Conservation (phyloP, 2,329 filamentous ascomycete species). For the Fusarium redolens region DNA sequence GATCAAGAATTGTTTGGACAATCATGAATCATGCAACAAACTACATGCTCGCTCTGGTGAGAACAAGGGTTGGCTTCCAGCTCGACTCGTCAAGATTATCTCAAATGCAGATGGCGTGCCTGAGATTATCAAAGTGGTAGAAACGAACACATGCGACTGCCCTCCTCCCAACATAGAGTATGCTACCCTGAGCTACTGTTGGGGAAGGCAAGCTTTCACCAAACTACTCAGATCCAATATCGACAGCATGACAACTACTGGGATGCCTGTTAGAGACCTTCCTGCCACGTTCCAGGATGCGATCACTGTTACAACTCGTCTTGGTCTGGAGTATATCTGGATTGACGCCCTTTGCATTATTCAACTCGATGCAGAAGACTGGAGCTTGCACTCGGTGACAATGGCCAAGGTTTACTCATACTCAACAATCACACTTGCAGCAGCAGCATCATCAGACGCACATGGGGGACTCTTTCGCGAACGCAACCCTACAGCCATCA, state of each 20-base stretch:
- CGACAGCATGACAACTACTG: not conserved
- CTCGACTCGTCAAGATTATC: not conserved
- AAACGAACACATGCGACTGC: rapidly evolving
- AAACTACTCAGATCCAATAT: slow-evolving; percentile 1
- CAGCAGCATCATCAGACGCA: not conserved
- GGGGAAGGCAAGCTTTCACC: not conserved
- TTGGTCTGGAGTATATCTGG: not conserved
- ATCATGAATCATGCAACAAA: not conserved
- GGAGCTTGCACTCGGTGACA: not conserved
- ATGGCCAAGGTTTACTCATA: slow-evolving; percentile 6
- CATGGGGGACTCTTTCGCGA: not conserved
- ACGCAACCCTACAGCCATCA: not conserved
- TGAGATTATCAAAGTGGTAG: not conserved
- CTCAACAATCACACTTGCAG: not conserved
- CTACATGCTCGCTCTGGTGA: not conserved
- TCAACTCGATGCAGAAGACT: not conserved
- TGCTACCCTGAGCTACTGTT: slow-evolving; percentile 1
- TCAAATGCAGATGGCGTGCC: not conserved
- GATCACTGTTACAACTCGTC: not conserved
- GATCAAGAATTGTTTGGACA: not conserved
- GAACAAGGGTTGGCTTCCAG: not conserved
- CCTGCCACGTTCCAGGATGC: slow-evolving; percentile 3
- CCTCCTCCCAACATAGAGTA: not conserved
- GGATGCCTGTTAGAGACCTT: not conserved
- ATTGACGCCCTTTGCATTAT: slow-evolving; percentile 12